These are phyloP conservation scores for Xylaria sp. DNA, from an alignment of 2,329 filamentous ascomycete genomes.

Conservation along the genomic window DNA sequence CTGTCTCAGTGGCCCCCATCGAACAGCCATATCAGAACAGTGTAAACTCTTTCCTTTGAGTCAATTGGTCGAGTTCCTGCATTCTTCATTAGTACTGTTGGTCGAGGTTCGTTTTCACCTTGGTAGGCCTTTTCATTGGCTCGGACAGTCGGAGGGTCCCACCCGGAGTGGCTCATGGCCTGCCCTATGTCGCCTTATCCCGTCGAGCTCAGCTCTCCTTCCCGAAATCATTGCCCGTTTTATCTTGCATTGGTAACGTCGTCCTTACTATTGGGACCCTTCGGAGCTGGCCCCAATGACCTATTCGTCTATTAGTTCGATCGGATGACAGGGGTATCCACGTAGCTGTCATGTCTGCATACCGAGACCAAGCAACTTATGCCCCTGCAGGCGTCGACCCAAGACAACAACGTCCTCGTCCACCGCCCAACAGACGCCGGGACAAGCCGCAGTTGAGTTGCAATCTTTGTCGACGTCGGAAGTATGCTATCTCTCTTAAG, in stretches of 20 bases:
- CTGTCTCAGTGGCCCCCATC: neutral
- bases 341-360: slow-evolving; percentile 26
- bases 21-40: neutral
- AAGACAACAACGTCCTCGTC: slow-evolving; percentile 33
- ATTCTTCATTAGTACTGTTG: neutral
- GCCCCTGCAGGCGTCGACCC: slow-evolving; percentile 2
- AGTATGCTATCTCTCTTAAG: slow-evolving; percentile 31
- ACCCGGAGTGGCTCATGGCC: neutral
- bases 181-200: neutral
- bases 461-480: slow-evolving; percentile 39
- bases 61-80: neutral
- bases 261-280: slow-evolving; percentile 1
- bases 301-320: neutral
- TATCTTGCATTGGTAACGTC: neutral
- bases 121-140: slow-evolving; percentile 18
- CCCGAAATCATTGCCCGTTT: slow-evolving; percentile 1
- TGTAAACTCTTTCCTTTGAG: neutral
- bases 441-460: slow-evolving; percentile 43
- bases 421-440: slow-evolving; percentile 40
- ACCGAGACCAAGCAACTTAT: slow-evolving; percentile 8
- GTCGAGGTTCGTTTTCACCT: neutral
- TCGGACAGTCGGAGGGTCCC: slow-evolving; percentile 37
- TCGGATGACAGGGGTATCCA: slow-evolving; percentile 15
- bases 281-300: slow-evolving; percentile 1
- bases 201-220: slow-evolving; percentile 1